A percentile compares a stretch with the other conserved stretches of the same genome.
Evolutionary conservation across 1,284 basidiomycete species (phyloP).

Genomic region (Boletus albobrunnescens): DNA sequence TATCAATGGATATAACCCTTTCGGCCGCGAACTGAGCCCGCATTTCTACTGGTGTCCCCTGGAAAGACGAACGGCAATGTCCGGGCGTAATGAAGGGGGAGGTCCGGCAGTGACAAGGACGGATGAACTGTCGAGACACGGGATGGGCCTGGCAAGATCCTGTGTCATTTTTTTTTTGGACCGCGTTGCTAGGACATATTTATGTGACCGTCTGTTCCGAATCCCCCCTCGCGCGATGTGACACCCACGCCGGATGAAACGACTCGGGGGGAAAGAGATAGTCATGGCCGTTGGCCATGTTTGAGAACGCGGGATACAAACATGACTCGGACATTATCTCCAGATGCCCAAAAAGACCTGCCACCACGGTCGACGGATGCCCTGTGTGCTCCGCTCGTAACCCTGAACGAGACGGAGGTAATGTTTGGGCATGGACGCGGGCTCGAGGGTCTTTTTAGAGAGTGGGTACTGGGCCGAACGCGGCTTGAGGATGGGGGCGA

Average conservation of each 20-base stretch:
- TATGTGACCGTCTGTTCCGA: slow-evolving; percentile 7
- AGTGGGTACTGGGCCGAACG: slow-evolving; percentile 61
- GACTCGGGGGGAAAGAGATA: too few relatives aligned
- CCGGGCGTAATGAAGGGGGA: not conserved
- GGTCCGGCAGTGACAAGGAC: too few relatives aligned
- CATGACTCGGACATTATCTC: too few relatives aligned
- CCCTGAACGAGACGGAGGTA: slow-evolving; percentile 69
- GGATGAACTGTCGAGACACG: too few relatives aligned
- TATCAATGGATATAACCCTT: not conserved
- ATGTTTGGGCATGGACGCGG: slow-evolving; percentile 65
- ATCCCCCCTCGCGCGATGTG: not conserved
- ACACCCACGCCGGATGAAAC: not conserved
- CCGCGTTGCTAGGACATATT: slow-evolving; percentile 1
- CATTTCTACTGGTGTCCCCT: too few relatives aligned
- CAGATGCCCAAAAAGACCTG: slow-evolving; percentile 74
- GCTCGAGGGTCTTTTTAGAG: slow-evolving; percentile 57
- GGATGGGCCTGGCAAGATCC: not conserved
- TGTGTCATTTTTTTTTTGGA: not conserved
- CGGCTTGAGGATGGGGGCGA: not conserved
- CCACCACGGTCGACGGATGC: slow-evolving; percentile 76
- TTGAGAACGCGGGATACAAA: too few relatives aligned
- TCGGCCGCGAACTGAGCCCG: not conserved
- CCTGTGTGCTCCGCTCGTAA: slow-evolving; percentile 65
- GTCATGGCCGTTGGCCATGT: too few relatives aligned
- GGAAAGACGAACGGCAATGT: not conserved